Conservation (phyloP, 2,329 filamentous ascomycete species). For the Malbranchea cinnamomea region DNA sequence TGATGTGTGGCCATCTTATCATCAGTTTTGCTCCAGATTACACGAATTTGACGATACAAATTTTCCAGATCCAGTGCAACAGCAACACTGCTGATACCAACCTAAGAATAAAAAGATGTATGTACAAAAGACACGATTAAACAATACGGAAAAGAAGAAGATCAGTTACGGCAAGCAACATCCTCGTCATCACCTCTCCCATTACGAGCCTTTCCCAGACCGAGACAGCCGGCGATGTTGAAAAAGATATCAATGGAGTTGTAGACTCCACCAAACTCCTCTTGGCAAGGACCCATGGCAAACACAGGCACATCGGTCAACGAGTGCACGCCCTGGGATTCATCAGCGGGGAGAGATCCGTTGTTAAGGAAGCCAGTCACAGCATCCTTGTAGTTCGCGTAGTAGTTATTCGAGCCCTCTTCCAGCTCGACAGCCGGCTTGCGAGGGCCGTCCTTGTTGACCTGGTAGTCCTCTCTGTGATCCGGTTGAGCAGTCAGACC, state of each 20-base stretch:
- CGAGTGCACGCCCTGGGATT: slow-evolving; percentile 58
- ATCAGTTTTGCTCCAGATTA: too few relatives aligned
- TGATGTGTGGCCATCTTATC: too few relatives aligned
- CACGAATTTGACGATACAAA: too few relatives aligned
- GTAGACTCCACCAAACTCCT: slow-evolving; percentile 49
- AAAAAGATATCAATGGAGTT: slow-evolving; percentile 28
- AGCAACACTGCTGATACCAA: too few relatives aligned
- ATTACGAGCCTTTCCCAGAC: slow-evolving; percentile 11
- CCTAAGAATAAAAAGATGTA: too few relatives aligned
- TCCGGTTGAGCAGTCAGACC: slow-evolving; percentile 61
- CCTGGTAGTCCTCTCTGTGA: slow-evolving; percentile 58
- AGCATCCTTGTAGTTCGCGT: slow-evolving; percentile 53
- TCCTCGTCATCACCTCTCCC: slow-evolving; percentile 1
- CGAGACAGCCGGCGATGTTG: slow-evolving; percentile 25
- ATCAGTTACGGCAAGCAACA: too few relatives aligned
- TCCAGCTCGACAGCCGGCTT: slow-evolving; percentile 42
- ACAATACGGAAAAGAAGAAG: too few relatives aligned
- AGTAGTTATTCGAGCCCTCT: slow-evolving; percentile 41
- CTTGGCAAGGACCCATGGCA: slow-evolving; percentile 63
- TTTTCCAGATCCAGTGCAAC: too few relatives aligned
- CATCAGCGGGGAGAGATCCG: slow-evolving; percentile 51
- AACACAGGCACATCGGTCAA: slow-evolving; percentile 68
- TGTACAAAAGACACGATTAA: too few relatives aligned
- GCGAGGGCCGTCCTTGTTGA: slow-evolving; percentile 52
- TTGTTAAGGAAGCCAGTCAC: slow-evolving; percentile 56